Base-by-base conservation (phyloP, 306 rosid species). In the Styphnolobium japonicum region DNA sequence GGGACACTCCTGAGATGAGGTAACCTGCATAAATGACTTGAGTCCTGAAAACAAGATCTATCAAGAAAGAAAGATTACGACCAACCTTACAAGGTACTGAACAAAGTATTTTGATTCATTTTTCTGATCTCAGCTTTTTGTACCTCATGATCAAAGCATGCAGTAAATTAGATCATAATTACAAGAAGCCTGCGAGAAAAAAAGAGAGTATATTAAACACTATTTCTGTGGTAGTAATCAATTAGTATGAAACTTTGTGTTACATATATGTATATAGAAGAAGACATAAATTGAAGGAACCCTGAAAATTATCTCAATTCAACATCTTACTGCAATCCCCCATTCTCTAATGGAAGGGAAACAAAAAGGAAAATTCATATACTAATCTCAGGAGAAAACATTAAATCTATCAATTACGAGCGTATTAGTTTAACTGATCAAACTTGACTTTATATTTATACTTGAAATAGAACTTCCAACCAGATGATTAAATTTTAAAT, bases 71-170 rank as follows among this genome's bases (percentile, higher is more conserved):
- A 36, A 79, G 27, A 74, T 56, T 62, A 63, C 37, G 39, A 43
- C 64, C 68, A 34, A 79, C 89, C 99, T 87, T 85, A 96, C 99
- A 37, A 93, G 98, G 82, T 96, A 96, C 89, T 96, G 99, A 78
- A 96, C 97, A 81, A 90, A 96, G 90, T 91, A 96, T 88, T 78
- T 96, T 96, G 97, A 91, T 67, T 91, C 96, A 8, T 89, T 90
- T 96, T 90, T 87, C 91, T 85, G 51, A 84, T 82, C 88, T 96
- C 99, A 21, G 95, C 88, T 63, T 85, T 93, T 83, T 93, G 99
- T 63, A 96, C 97, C 99, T 96, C 79, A 31, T 67, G n/a, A 33
- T 15, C 75, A 84, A 71, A 78, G 5, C 63, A 78, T 12, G 39
- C 64, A 81, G 62, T 52, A 65, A 77, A 16, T 66, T 57, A 64